Evolutionary conservation across 2,329 filamentous ascomycete species (phyloP).

Genomic region (Dactylonectria macrodidyma): DNA sequence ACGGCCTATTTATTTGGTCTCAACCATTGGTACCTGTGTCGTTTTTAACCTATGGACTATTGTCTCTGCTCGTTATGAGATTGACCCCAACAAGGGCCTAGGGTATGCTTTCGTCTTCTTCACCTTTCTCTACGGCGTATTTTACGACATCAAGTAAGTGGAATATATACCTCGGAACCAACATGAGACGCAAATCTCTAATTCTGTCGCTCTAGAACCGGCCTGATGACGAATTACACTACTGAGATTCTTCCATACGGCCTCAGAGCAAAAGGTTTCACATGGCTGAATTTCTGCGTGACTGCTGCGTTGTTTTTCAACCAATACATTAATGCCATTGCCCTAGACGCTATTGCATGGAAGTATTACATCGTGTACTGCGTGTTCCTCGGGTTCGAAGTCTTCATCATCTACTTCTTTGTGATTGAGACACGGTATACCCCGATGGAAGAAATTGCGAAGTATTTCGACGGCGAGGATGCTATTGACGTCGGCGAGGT

Average conservation of each 20-base stretch:
- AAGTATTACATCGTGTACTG: slow-evolving; percentile 39
- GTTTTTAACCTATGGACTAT: slow-evolving; percentile 48
- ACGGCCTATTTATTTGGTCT: slow-evolving; percentile 34
- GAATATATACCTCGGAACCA: neutral
- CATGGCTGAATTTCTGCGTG: slow-evolving; percentile 37
- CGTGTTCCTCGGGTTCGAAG: slow-evolving; percentile 28
- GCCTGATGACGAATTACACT: slow-evolving; percentile 49
- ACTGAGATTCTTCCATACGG: slow-evolving; percentile 47
- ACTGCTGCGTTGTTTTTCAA: slow-evolving; percentile 37
- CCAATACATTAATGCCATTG: slow-evolving; percentile 40
- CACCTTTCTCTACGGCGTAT: slow-evolving; percentile 56
- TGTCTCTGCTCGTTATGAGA: slow-evolving; percentile 46
- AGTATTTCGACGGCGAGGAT: slow-evolving; percentile 18
- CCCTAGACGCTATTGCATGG: slow-evolving; percentile 31
- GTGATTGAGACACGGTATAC: slow-evolving; percentile 26
- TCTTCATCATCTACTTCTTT: slow-evolving; percentile 33
- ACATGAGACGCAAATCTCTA: neutral
- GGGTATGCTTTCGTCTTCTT: slow-evolving; percentile 51
- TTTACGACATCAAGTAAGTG: slow-evolving; percentile 47
- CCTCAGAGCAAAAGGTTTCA: slow-evolving; percentile 39
- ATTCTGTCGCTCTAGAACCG: slow-evolving; percentile 40
- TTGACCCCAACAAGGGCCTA: slow-evolving; percentile 30
- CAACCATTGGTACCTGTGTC: slow-evolving; percentile 49
- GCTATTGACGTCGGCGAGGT: slow-evolving; percentile 25
- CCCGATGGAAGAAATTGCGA: slow-evolving; percentile 28